Evolutionary conservation across 202 grass and related monocot species (phyloP), one percentile per base, ranked within the genome.

Genomic region (Cymbopogon flexuosus): DNA sequence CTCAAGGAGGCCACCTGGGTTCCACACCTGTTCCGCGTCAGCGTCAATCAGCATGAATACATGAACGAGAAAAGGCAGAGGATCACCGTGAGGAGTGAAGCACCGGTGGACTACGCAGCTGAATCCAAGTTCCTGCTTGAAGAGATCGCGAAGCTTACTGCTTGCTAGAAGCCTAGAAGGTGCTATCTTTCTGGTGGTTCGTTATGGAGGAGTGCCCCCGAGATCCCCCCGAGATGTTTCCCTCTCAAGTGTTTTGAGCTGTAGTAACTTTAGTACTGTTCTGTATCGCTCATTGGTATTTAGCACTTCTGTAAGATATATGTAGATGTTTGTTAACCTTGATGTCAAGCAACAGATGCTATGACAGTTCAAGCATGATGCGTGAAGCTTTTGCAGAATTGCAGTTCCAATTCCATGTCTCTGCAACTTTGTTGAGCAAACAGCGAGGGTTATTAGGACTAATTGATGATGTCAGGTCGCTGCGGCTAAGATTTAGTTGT

Each of bases 31-130:
- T 93, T 99, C 68, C 84, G 92, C 0, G 90, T 99, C 72, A 93
- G 88, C 0, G 92, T 99, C 0, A 33, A 41, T 0, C 88, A 88
- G 33, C 70, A 89, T 5, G 96, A 99, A 60, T 99, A 96, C 80
- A 99, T 93, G 89, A 85, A 83, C 5, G 96, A 96, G 78, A 96
- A 80, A 68, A 89, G 90, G 80, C 92, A 99, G 67, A 88, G 96
- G 65, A 95, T 93, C 81, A 95, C 92, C 11, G 87, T 99, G 42
- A 89, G 92, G 66, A 66, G 21, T 8, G 86, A 96, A 79, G 75
- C 88, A 3, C 81, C 84, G 0, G 71, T 99, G 0, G 96, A 99
- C 62, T 89, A 54, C 27, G 70, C 90, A 18, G 85, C 73, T 60
- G 96, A 99, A 82, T 87, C 96, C 0, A 91, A 75, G 59, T 93